Evolutionary conservation across 805 yeast species (phyloP), one percentile per base, ranked within the genome.

Genomic region (Wickerhamomyces rabaulensis): DNA sequence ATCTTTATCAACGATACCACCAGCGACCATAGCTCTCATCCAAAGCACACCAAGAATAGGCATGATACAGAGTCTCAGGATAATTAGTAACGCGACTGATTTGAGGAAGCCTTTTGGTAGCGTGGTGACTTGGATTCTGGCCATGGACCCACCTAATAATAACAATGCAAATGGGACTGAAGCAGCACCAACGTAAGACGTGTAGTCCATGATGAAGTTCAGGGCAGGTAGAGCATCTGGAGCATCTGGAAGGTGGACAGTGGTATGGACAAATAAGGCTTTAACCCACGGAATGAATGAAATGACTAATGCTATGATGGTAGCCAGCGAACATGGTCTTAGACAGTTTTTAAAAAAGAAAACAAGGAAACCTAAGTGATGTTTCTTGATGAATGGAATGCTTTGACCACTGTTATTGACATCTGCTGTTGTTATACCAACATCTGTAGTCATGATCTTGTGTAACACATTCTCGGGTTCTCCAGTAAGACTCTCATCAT

Each of bases 221-320:
- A 91, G 70, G 0, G 94, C 90, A 0, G 97, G 96, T 48, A 73
- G 71, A 2, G 74, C 73, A 63, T 90, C 97, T 0, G 97, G 97
- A 0, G 96, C 96, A 45, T 75, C 57, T 13, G 78, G 83, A 22
- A 90, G 72, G 48, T 73, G 65, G 16, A 63, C 66, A 17, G 63
- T 58, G 10, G 77, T 75, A 3, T 56, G 56, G 9, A 80, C 82
- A 60, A 87, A 87, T 17, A 84, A 67, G 0, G 89, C 84, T 50
- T 82, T 80, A 4, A 84, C 69, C 74, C 95, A 91, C 1, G 96
- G 95, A 15, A 91, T 74, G 84, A 91, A 82, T 12, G 91, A 78
- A 27, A 87, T 71, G 1, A 75, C 70, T 25, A 90, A 69, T 2
- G 90, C 76, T 0, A 82, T 47, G 10, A 89, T 71, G n/a, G 88